Evolutionary conservation across 2,329 filamentous ascomycete genomes (phyloP).

Genomic region (Hymenoscyphus salicellus): DNA sequence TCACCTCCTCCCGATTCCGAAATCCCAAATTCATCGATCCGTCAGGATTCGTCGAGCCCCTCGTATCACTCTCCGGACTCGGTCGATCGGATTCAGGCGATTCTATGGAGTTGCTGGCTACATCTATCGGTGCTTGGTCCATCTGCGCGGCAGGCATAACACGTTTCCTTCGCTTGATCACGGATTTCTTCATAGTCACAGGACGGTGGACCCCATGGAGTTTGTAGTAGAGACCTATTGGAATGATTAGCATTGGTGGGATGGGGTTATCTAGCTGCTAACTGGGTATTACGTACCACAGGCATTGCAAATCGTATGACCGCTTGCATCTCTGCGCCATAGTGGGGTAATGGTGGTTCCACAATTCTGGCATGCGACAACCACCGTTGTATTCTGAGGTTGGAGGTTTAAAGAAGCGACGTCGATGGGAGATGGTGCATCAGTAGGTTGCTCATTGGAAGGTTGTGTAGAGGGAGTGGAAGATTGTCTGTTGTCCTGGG

Average conservation of each 20-base stretch:
- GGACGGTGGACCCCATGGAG: constrained; percentile 90
- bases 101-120: constrained; percentile 35
- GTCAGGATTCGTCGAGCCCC: constrained; percentile 59
- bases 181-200: constrained; percentile 97
- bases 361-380: constrained; percentile 96
- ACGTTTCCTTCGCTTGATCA: constrained; percentile 93
- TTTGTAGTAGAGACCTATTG: constrained; percentile 82
- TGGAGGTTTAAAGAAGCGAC: constrained; percentile 47
- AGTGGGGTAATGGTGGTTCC: constrained; percentile 93
- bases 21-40: constrained; percentile 63
- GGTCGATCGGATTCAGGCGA: constrained; percentile 37
- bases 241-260: constrained; percentile 18
- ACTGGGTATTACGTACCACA: constrained; percentile 67
- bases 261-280: background rate
- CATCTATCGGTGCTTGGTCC: constrained; percentile 46
- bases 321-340: constrained; percentile 90
- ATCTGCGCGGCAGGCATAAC: constrained; percentile 73
- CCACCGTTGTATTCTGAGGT: constrained; percentile 52
- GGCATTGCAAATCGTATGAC: constrained; percentile 97
- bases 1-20: constrained; percentile 44
- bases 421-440: constrained; percentile 45
- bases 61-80: constrained; percentile 27
- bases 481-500: constrained; percentile 26
- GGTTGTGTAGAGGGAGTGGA: constrained; percentile 23
- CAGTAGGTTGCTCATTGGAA: constrained; percentile 28